These are phyloP conservation scores for Hydrangea macrophylla DNA, from an alignment of 148 eudicot genomes.

Conservation along the genomic window DNA sequence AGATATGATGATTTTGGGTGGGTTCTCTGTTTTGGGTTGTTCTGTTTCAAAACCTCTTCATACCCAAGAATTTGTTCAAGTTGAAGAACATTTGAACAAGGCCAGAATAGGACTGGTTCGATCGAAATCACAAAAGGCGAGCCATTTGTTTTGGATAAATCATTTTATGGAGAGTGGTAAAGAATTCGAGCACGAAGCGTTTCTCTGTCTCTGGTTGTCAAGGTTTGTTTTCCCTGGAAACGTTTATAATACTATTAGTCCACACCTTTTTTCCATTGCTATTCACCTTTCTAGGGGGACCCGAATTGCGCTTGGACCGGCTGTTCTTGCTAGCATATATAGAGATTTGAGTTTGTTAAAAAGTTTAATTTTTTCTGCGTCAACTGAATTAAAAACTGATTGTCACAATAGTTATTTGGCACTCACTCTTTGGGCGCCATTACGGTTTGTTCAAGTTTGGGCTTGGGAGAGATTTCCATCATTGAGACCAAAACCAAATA, in stretches of 20 bases:
- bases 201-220: conserved; percentile 33
- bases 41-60: conserved; percentile 18
- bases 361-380: background rate
- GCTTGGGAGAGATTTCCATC: background rate
- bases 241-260: background rate
- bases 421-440: background rate
- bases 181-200: conserved; percentile 33
- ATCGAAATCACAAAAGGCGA: background rate
- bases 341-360: background rate
- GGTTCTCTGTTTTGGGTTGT: conserved; percentile 42
- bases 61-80: conserved; percentile 4
- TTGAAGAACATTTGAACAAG: conserved; percentile 8
- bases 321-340: background rate
- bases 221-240: conserved; percentile 29
- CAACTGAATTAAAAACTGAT: background rate
- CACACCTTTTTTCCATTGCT: background rate
- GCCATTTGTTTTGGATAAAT: conserved; percentile 25
- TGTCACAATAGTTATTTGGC: background rate
- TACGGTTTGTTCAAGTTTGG: background rate
- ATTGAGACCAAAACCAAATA: background rate
- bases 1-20: conserved; percentile 40
- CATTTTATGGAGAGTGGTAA: conserved; percentile 16
- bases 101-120: background rate
- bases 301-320: background rate
- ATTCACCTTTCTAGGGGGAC: background rate